phyloP scores from a whole-genome alignment of 139 green algal species.

The Astrephomene gubernaculifera region DNA sequence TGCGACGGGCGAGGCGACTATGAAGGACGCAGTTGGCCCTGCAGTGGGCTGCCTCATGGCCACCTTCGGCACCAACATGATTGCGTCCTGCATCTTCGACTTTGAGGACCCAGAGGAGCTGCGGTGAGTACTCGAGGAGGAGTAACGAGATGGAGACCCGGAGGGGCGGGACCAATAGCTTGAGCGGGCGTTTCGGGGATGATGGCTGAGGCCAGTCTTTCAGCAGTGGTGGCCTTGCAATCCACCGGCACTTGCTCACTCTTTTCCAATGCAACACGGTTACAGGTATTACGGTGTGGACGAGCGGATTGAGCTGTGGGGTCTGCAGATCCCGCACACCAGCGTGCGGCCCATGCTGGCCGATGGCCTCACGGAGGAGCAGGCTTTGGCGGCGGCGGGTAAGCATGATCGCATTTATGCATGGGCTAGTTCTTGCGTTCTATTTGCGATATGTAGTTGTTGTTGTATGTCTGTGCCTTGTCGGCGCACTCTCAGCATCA shows the following conservation, averaged over 20 bases:
- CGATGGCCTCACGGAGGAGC: conserved; percentile 35
- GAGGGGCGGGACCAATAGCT: no score
- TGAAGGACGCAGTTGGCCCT: conserved; percentile 69
- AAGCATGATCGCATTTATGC: not conserved
- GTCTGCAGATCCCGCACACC: conserved; percentile 78
- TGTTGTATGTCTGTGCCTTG: no score
- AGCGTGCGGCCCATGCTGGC: conserved; percentile 58
- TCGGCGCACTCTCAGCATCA: no score
- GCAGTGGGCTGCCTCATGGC: conserved; percentile 82
- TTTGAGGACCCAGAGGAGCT: conserved; percentile 76
- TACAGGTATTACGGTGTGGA: conserved; percentile 59
- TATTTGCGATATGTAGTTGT: no score
- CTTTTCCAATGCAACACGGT: not conserved
- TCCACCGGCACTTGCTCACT: no score
- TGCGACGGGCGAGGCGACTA: conserved; percentile 51
- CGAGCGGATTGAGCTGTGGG: conserved; percentile 81
- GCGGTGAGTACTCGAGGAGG: conserved; percentile 31
- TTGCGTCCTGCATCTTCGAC: conserved; percentile 78
- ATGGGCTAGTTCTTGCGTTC: no score
- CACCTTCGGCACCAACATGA: conserved; percentile 81
- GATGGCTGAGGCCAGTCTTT: no score
- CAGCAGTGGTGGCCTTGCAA: no score
- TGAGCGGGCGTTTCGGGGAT: no score
- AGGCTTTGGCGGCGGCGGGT: conserved; percentile 41
- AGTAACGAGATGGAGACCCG: no score